Conservation (phyloP, 768 basidiomycete species). For the Pleurotus tuber-regium region DNA sequence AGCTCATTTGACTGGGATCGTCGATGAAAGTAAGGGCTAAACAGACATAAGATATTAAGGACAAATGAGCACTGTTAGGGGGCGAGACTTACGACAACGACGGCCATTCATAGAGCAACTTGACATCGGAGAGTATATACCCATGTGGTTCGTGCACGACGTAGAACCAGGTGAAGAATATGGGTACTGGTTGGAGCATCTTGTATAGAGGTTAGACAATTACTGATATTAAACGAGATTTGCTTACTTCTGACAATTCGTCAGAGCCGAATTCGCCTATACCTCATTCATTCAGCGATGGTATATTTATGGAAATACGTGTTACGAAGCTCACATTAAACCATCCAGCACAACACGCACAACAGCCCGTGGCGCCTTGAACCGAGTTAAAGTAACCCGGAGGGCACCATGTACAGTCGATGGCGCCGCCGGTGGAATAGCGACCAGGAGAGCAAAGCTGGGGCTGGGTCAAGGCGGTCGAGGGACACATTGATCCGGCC, state of each 20-base stretch:
- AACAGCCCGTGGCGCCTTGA: slow-evolving; percentile 24
- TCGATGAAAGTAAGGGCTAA: slow-evolving; percentile 6
- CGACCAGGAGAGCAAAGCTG: slow-evolving; percentile 24
- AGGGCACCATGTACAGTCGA: slow-evolving; percentile 19
- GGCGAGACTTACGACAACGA: slow-evolving; percentile 20
- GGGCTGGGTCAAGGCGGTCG: slow-evolving; percentile 16
- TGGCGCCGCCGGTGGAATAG: slow-evolving; percentile 21
- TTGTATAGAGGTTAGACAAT: slow-evolving; percentile 1
- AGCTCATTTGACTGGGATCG: slow-evolving; percentile 11
- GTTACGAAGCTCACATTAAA: slow-evolving; percentile 20
- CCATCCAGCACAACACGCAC: slow-evolving; percentile 25
- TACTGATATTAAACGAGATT: neutral
- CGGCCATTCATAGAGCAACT: slow-evolving; percentile 15
- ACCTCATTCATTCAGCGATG: too few species aligned
- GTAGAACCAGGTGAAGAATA: slow-evolving; percentile 23
- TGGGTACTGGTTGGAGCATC: slow-evolving; percentile 23
- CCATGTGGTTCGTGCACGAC: slow-evolving; percentile 19
- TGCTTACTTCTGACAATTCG: slow-evolving; percentile 22
- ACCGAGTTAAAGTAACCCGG: slow-evolving; percentile 24
- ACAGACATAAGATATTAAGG: slow-evolving; percentile 10
- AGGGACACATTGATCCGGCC: slow-evolving; percentile 22
- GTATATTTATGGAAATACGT: too few species aligned
- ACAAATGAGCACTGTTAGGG: neutral
- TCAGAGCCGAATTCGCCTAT: neutral
- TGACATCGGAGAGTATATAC: slow-evolving; percentile 14